Percentiles rank a stretch among this genome's conserved stretches.
These are phyloP conservation scores for Phytophthora cactorum DNA, from an alignment of 352 stramenopile genomes.

Conservation along the genomic window DNA sequence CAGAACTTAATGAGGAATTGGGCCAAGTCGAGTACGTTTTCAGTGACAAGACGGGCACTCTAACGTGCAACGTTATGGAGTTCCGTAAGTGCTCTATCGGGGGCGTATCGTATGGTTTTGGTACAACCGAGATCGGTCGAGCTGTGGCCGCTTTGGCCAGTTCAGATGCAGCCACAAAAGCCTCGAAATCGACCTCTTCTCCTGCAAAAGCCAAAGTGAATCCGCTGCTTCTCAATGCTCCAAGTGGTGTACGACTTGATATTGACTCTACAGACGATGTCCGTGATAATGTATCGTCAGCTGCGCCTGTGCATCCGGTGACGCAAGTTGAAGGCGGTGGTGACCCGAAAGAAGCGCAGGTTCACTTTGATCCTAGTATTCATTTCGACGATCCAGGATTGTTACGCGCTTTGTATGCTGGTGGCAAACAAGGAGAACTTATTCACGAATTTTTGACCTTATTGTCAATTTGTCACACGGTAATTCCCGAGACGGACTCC, in stretches of 20 bases:
- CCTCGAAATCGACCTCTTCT: not conserved
- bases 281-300: slow-evolving; percentile 8
- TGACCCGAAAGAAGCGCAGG: slow-evolving; percentile 44
- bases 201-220: slow-evolving; percentile 28
- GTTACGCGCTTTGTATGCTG: slow-evolving; percentile 42
- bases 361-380: slow-evolving; percentile 58
- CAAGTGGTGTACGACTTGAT: slow-evolving; percentile 22
- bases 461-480: slow-evolving; percentile 69
- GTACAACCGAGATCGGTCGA: slow-evolving; percentile 93
- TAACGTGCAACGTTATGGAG: slow-evolving; percentile 99
- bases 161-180: not conserved
- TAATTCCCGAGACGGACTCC: slow-evolving; percentile 71
- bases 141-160: slow-evolving; percentile 79
- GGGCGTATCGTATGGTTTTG: slow-evolving; percentile 83
- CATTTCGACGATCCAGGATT: slow-evolving; percentile 63
- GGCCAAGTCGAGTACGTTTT: slow-evolving; percentile 99
- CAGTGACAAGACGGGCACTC: slow-evolving; percentile 98
- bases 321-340: slow-evolving; percentile 14
- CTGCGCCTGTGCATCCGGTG: not conserved
- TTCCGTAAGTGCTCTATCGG: slow-evolving; percentile 93
- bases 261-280: slow-evolving; percentile 35
- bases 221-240: not conserved
- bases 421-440: slow-evolving; percentile 40
- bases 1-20: slow-evolving; percentile 93
- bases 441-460: slow-evolving; percentile 68